Conservation (phyloP, 1,284 basidiomycete genomes). For the Boletus hoseneyae region DNA sequence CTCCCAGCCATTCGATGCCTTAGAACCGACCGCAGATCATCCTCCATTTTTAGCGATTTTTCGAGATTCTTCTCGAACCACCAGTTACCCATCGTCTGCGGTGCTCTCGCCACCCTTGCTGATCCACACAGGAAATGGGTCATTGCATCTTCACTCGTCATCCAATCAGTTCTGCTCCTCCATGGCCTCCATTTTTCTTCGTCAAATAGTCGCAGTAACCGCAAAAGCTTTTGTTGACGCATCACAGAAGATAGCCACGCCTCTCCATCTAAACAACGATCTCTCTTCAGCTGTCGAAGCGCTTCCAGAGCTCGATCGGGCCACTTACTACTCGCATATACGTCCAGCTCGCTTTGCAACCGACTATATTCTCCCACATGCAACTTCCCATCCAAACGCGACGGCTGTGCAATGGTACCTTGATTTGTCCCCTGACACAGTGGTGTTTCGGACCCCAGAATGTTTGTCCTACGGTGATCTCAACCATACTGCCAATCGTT, state of each 20-base stretch:
- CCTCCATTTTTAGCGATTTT: conserved; percentile 19
- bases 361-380: conserved; percentile 37
- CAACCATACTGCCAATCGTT: conserved; percentile 37
- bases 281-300: conserved; percentile 37
- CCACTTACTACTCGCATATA: conserved; percentile 26
- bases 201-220: conserved; percentile 26
- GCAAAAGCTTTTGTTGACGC: conserved; percentile 8
- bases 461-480: conserved; percentile 40
- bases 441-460: conserved; percentile 14
- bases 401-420: conserved; percentile 42
- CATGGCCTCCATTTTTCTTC: conserved; percentile 24
- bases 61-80: conserved; percentile 5
- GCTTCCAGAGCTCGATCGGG: conserved; percentile 26
- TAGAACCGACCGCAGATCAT: conserved; percentile 21
- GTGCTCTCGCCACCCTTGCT: conserved; percentile 10
- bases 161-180: conserved; percentile 24
- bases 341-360: conserved; percentile 34
- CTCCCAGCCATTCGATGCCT: conserved; percentile 9
- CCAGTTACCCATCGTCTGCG: background rate
- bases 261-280: conserved; percentile 28
- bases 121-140: conserved; percentile 6
- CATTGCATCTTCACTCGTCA: conserved; percentile 19
- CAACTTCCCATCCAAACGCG: conserved; percentile 30
- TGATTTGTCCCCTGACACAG: conserved; percentile 26
- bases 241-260: conserved; percentile 18